Base-by-base conservation (phyloP, 2,329 filamentous ascomycete genomes). In the Sclerotinia borealis region DNA sequence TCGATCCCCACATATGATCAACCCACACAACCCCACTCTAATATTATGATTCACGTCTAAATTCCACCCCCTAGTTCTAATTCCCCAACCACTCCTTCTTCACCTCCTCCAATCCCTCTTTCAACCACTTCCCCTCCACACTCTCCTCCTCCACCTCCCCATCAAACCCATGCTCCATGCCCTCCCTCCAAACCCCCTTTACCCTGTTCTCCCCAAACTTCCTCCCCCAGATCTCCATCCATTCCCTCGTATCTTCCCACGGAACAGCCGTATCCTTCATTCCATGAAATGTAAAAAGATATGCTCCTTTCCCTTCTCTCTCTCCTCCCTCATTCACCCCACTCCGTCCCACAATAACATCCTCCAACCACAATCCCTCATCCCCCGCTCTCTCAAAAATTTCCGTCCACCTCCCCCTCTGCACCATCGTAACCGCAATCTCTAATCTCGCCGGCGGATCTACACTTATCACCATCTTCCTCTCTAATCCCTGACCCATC, bases 151-250 rank as follows among this genome's bases (percentile, higher is more conserved):
- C 36, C 8, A 60, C 27, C 31, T 3, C 8, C 2, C 3, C 22
- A 51, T 60, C 58, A 43, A 60, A 52, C 15, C 45, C 58, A 43
- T 60, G 47, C 4, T 60, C 45, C 58, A 39, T 39, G 2, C 58
- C 47, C 34, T 34, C 45, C 10, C 1, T 60, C 45, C 58, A 60
- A 51, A 41, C 19, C 19, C 47, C 34, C 19, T 34, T 41, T 6
- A 41, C 45, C 11, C n/a, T 34, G n/a, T 43, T 47, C 29, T 25
- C 25, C 0, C 47, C 47, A 41, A 60, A 51, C 22, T 25, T 59
- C 47, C 11, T 45, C 39, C 27, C 54, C 41, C 41, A 58, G 25
- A 47, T 47, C 11, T 34, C 39, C 27, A 43, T 25, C 27, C 19
- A 45, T 8, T 36, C 39, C 9, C 22, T 25, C 7, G 54, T 34